Evolutionary conservation across 2,329 filamentous ascomycete genomes (phyloP), one percentile per base, ranked within the genome.

Genomic region (Sclerotiophoma versabilis): DNA sequence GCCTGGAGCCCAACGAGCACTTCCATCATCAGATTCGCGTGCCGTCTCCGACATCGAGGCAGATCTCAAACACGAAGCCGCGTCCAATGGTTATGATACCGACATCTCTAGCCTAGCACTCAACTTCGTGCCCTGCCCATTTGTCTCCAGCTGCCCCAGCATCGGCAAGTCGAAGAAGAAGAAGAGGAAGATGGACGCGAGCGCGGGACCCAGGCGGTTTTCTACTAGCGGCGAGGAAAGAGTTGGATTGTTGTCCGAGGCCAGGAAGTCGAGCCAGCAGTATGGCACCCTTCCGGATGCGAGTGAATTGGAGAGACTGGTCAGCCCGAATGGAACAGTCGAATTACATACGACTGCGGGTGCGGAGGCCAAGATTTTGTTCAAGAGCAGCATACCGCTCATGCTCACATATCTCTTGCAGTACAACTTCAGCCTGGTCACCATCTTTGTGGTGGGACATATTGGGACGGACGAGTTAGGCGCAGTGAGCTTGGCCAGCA

Each of bases 401-500:
- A 78, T 81, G 44, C 70, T 79, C n/a, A 84, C 82, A 1, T 84
- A 83, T 56, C 66, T 84, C 0, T 73, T 84, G 5, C 81, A 84
- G 57, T 84, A 84, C 60, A 81, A 77, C 7, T 82, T 81, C 59
- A 81, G 64, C 10, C 70, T 83, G 27, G 78, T 82, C 49, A 81
- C 80, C 1, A 81, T 81, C 19, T 77, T 82, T 32, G 79, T 81
- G 0, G 81, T 80, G 0, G 82, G 82, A 0, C 81, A 81, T 60
- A 75, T 84, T 8, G 77, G 81, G 17, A 79, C 80, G 3, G 77
- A 81, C 60, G 82, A 82, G 52, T 67, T 84, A 9, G 82, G 80
- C 1, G 82, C 82, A 0, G 80, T 82, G 0, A 81, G 78, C 47
- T 65, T 84, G 14, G 81, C 80, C 20, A 77, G 80, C 20, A 83